These are phyloP conservation scores for Cutaneotrichosporon cavernicola DNA, from an alignment of 1,284 basidiomycete genomes.

Conservation along the genomic window DNA sequence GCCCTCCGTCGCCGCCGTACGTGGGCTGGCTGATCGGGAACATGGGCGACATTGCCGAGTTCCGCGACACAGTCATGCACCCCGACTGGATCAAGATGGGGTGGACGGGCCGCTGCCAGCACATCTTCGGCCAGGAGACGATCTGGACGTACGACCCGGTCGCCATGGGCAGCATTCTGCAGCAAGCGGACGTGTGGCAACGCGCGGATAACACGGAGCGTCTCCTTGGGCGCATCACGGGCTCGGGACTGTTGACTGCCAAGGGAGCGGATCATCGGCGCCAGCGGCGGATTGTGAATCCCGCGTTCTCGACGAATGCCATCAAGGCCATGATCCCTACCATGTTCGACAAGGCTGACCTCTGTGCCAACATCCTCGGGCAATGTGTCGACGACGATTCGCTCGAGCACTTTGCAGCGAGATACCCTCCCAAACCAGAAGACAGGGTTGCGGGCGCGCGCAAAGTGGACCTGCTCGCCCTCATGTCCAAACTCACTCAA, in stretches of 20 bases:
- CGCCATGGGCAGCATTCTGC: slow-evolving; percentile 63
- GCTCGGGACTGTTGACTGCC: slow-evolving; percentile 47
- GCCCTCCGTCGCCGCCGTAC: slow-evolving; percentile 12
- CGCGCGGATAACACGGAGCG: slow-evolving; percentile 65
- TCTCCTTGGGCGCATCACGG: slow-evolving; percentile 55
- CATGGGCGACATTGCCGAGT: neutral
- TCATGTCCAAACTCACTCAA: slow-evolving; percentile 63
- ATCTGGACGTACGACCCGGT: slow-evolving; percentile 64
- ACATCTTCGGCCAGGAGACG: slow-evolving; percentile 45
- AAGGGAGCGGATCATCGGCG: slow-evolving; percentile 57
- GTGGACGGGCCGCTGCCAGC: slow-evolving; percentile 30
- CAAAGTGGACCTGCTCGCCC: slow-evolving; percentile 59
- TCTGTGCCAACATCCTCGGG: slow-evolving; percentile 49
- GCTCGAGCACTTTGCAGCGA: slow-evolving; percentile 13
- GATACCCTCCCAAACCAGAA: slow-evolving; percentile 21
- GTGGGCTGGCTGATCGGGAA: slow-evolving; percentile 13
- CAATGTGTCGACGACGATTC: slow-evolving; percentile 16
- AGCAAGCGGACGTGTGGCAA: slow-evolving; percentile 64
- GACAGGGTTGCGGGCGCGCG: slow-evolving; percentile 16
- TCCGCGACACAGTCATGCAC: slow-evolving; percentile 13
- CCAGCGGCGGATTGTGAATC: slow-evolving; percentile 55
- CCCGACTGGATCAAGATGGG: slow-evolving; percentile 18
- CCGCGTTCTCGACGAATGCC: slow-evolving; percentile 46
- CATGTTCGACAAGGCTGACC: slow-evolving; percentile 63
- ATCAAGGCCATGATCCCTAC: slow-evolving; percentile 54